These are phyloP conservation scores for Fraxinus pennsylvanica DNA, from an alignment of 257 asterid species.

Conservation along the genomic window DNA sequence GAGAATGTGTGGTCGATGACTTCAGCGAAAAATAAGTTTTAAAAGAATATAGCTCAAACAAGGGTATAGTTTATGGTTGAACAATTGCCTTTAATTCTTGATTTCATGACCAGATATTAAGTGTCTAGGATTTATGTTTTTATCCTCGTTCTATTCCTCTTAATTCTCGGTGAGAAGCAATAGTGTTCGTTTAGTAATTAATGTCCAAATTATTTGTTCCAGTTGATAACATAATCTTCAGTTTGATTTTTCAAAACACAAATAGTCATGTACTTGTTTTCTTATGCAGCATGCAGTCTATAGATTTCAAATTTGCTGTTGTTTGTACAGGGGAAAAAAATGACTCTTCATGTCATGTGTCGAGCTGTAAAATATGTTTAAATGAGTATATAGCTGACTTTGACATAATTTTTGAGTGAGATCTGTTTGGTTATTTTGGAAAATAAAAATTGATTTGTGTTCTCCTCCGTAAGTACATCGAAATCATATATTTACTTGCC, in stretches of 20 bases:
- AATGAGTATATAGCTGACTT: no score
- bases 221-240: background rate
- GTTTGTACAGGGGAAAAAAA: constrained; percentile 66
- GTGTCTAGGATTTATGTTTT: background rate
- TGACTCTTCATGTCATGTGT: constrained; percentile 52
- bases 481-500: no score
- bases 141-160: background rate
- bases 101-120: background rate
- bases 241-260: background rate
- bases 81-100: background rate
- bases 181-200: background rate
- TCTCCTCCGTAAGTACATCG: no score
- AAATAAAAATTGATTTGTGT: no score
- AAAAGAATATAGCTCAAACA: no score
- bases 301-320: constrained; percentile 11
- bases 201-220: background rate
- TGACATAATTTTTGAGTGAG: no score
- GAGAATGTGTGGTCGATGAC: no score
- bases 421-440: no score
- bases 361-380: constrained; percentile 29
- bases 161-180: background rate
- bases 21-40: no score
- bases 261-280: background rate
- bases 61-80: background rate
- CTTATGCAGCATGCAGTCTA: background rate